These are phyloP conservation scores for Fusarium udum DNA, from an alignment of 2,329 filamentous ascomycete species.

Conservation along the genomic window DNA sequence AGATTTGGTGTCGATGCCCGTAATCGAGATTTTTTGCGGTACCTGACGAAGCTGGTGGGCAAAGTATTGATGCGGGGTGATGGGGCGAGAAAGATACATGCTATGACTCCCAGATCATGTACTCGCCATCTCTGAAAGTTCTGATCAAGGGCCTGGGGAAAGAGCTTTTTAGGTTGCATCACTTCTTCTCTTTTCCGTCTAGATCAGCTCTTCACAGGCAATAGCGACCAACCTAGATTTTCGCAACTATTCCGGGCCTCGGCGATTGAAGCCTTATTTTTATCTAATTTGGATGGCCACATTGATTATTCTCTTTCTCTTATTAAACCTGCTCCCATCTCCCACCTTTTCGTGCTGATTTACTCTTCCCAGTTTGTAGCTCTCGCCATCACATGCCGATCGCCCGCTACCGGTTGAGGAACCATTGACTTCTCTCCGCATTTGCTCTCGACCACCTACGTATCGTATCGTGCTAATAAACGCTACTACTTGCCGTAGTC, in stretches of 20 bases:
- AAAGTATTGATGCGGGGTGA: slow-evolving; percentile 21
- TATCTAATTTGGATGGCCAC: background rate
- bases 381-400: slow-evolving; percentile 39
- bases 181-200: slow-evolving; percentile 19
- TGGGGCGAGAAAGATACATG: slow-evolving; percentile 13
- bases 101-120: slow-evolving; percentile 15
- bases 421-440: slow-evolving; percentile 30
- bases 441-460: slow-evolving; percentile 20
- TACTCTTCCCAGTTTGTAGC: slow-evolving; percentile 8
- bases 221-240: slow-evolving; percentile 7
- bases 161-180: slow-evolving; percentile 24
- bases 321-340: slow-evolving; percentile 10
- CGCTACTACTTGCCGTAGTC: background rate
- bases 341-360: slow-evolving; percentile 8
- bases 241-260: slow-evolving; percentile 18
- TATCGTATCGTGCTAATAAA: background rate
- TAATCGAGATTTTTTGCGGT: slow-evolving; percentile 42
- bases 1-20: slow-evolving; percentile 39
- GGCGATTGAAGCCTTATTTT: slow-evolving; percentile 21
- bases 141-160: slow-evolving; percentile 20
- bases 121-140: slow-evolving; percentile 29
- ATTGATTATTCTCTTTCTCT: background rate
- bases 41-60: slow-evolving; percentile 28
- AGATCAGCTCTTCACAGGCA: slow-evolving; percentile 31
- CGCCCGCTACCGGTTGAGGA: slow-evolving; percentile 26